phyloP scores from a whole-genome alignment of 2,329 filamentous ascomycete genomes.

The Cercospora sesami region DNA sequence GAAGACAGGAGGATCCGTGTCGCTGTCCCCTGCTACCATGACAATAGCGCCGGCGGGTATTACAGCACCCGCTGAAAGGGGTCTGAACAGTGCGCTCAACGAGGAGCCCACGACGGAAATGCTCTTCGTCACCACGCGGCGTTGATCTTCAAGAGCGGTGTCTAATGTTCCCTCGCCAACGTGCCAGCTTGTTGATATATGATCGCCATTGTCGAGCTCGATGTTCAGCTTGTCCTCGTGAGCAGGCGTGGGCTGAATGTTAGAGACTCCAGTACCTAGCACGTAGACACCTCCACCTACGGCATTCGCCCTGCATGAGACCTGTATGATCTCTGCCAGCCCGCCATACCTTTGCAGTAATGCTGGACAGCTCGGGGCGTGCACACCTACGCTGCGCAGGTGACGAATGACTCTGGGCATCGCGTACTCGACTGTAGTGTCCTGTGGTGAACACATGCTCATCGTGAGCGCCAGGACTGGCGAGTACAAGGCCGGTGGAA shows the following conservation, averaged over 20 bases:
- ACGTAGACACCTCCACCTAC: slow-evolving; percentile 92
- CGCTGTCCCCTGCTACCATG: slow-evolving; percentile 56
- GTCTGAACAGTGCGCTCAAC: slow-evolving; percentile 66
- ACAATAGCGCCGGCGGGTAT: slow-evolving; percentile 72
- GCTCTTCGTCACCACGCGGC: slow-evolving; percentile 23
- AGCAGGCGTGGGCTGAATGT: slow-evolving; percentile 25
- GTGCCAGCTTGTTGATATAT: slow-evolving; percentile 36
- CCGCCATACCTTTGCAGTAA: slow-evolving; percentile 94
- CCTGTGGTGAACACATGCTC: slow-evolving; percentile 58
- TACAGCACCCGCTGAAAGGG: slow-evolving; percentile 71
- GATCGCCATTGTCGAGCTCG: slow-evolving; percentile 35
- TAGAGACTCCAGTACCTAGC: slow-evolving; percentile 67
- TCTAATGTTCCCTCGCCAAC: slow-evolving; percentile 30
- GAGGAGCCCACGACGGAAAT: slow-evolving; percentile 69
- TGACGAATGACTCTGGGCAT: slow-evolving; percentile 75
- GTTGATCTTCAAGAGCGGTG: not conserved
- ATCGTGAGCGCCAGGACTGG: slow-evolving; percentile 71
- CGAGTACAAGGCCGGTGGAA: slow-evolving; percentile 65
- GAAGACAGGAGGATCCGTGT: slow-evolving; percentile 55
- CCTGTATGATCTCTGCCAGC: slow-evolving; percentile 82
- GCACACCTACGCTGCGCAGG: slow-evolving; percentile 79
- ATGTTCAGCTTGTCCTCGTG: slow-evolving; percentile 26
- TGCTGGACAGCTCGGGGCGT: slow-evolving; percentile 85
- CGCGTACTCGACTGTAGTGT: slow-evolving; percentile 65
- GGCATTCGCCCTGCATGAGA: slow-evolving; percentile 83